Evolutionary conservation across 371 early-diverging fungal species (phyloP), one percentile per base, ranked within the genome.

Genomic region (Haplosporangium sp.): DNA sequence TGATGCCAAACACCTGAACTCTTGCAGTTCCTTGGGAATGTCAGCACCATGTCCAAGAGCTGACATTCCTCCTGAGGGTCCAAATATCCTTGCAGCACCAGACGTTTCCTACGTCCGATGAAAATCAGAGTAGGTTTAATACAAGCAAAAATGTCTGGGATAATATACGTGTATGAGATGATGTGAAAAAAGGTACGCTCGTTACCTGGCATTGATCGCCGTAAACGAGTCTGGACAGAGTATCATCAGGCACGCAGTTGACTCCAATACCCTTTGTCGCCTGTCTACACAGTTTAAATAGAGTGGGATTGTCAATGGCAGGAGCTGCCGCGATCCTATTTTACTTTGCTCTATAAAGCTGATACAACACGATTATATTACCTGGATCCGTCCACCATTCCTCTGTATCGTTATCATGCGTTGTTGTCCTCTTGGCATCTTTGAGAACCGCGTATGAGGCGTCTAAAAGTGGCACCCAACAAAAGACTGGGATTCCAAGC

Each of bases 1-100:
- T 89, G 87, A 81, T 86, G 79, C 89, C 89, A 89, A 1, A 86
- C 86, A 45, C 83, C 67, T 0, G 84, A 75, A 47, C 87, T 87
- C 54, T 89, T 89, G n/a, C 87, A 74, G 57, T 89, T 87, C 56
- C 77, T 76, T 11, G 86, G 85, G 12, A 87, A 74, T 5, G 89
- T 89, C 18, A 89, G 84, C 5, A 84, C 76, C 29, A 84, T 73
- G 37, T 87, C 72, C 29, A 87, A 45, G 29, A 85, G 74, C 18
- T 57, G 42, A 13, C 87, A 46, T 68, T 89, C 89, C 1, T 73
- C 60, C 9, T 54, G 21, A 11, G 80, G 61, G 16, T 80, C 64
- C 11, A 86, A 55, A 9, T 65, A 16, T 0, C 80, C 77, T 18
- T 60, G 58, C 41, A 61, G 36, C 0, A 89, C 61, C 1, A 89